These are phyloP conservation scores for Nothophytophthora sp. DNA, from an alignment of 352 stramenopile genomes.

Conservation along the genomic window DNA sequence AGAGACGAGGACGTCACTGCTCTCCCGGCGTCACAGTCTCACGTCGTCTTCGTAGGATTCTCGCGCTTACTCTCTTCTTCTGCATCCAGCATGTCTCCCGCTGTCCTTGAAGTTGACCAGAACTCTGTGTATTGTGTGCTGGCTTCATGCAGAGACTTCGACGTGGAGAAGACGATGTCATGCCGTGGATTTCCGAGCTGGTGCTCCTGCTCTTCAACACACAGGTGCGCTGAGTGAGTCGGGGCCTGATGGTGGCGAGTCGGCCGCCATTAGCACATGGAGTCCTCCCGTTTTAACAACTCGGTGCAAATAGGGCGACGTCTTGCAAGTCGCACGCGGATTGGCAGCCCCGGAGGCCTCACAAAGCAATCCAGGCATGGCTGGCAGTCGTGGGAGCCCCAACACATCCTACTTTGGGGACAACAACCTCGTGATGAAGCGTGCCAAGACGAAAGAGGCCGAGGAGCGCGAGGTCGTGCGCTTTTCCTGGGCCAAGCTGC, in stretches of 20 bases:
- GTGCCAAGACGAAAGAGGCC: conserved; percentile 39
- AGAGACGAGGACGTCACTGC: conserved; percentile 33
- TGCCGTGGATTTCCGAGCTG: conserved; percentile 49
- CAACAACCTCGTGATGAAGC: conserved; percentile 32
- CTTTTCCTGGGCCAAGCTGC: conserved; percentile 38
- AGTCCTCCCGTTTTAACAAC: too few species aligned
- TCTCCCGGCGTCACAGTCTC: conserved; percentile 28
- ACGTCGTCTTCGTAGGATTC: conserved; percentile 51
- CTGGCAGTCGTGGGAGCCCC: not conserved
- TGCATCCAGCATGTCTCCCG: not conserved
- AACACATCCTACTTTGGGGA: conserved; percentile 39
- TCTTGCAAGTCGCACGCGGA: conserved; percentile 45
- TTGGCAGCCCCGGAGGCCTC: conserved; percentile 5
- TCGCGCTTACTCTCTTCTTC: too few species aligned
- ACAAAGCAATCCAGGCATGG: not conserved
- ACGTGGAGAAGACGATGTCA: conserved; percentile 27
- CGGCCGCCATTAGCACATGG: too few species aligned
- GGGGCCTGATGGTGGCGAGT: too few species aligned
- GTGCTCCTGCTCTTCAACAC: conserved; percentile 56
- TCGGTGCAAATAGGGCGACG: too few species aligned
- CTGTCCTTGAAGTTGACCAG: not conserved
- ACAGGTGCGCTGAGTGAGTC: too few species aligned
- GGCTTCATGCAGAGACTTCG: conserved; percentile 27
- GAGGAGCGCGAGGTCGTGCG: conserved; percentile 41
- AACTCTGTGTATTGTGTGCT: too few species aligned